Percentiles rank a stretch among this genome's conserved stretches.
phyloP scores from a whole-genome alignment of 2,329 filamentous ascomycete species.

The Cercospora sesami region DNA sequence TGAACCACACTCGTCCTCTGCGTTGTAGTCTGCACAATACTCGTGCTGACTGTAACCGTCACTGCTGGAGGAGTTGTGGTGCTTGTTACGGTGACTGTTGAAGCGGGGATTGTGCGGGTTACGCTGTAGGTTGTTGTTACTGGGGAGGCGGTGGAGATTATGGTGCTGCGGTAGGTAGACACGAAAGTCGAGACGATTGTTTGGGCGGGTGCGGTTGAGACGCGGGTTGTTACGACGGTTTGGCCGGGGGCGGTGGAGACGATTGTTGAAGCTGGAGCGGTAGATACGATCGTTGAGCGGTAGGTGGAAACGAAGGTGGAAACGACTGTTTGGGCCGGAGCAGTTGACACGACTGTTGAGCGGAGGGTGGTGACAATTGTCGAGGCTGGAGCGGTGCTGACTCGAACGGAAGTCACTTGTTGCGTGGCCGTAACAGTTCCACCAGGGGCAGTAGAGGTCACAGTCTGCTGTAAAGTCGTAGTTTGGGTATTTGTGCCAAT shows the following conservation, averaged over 20 bases:
- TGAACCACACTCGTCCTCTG: not conserved
- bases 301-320: not conserved
- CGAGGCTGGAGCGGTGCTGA: not conserved
- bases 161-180: not conserved
- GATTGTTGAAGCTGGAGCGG: not conserved
- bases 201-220: not conserved
- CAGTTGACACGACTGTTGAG: not conserved
- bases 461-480: not conserved
- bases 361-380: not conserved
- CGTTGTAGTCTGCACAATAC: not conserved
- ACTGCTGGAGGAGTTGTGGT: not conserved
- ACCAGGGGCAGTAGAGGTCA: not conserved
- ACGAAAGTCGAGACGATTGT: not conserved
- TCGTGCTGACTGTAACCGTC: conserved; percentile 2
- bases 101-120: not conserved
- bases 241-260: not conserved
- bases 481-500: not conserved
- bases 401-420: not conserved
- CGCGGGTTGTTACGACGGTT: not conserved
- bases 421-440: not conserved
- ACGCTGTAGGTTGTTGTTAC: not conserved
- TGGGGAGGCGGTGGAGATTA: not conserved
- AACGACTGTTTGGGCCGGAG: not conserved
- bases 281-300: not conserved
- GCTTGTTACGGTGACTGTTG: conserved; percentile 6